phyloP scores from a whole-genome alignment of 495 filamentous ascomycete genomes.

The Aspergillus diversus region DNA sequence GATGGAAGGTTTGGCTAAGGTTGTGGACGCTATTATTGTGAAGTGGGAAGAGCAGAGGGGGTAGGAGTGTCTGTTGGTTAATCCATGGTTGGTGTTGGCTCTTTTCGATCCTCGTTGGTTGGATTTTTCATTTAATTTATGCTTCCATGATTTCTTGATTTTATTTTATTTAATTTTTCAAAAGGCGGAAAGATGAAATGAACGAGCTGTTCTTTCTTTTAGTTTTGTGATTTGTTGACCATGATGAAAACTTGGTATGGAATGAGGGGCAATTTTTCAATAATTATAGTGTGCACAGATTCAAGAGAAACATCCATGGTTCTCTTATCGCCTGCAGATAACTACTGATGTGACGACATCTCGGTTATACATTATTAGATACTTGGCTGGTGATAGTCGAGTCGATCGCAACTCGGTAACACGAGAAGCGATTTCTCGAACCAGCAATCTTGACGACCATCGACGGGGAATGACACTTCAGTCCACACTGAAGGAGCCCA shows the following conservation, averaged over 20 bases:
- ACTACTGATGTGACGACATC: constrained; percentile 2
- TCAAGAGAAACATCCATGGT: not conserved
- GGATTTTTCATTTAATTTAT: not conserved
- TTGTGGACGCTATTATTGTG: constrained; percentile 69
- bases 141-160: not conserved
- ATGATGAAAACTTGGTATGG: not conserved
- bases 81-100: not conserved
- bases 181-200: not conserved
- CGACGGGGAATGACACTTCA: not conserved
- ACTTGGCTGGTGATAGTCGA: not conserved
- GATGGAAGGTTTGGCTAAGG: constrained; percentile 79
- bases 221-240: too few relatives aligned
- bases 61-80: constrained; percentile 7
- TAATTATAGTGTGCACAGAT: too few relatives aligned
- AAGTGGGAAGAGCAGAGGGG: constrained; percentile 42
- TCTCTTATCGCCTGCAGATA: constrained; percentile 3
- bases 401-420: constrained; percentile 5
- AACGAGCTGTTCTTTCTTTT: too few relatives aligned
- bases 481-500: not conserved
- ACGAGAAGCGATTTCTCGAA: not conserved
- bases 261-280: constrained; percentile 4
- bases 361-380: not conserved
- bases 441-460: constrained; percentile 12
- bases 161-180: not conserved
- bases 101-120: not conserved